These are phyloP conservation scores for Penicillium malachiteum DNA, from an alignment of 495 filamentous ascomycete genomes.

Conservation along the genomic window DNA sequence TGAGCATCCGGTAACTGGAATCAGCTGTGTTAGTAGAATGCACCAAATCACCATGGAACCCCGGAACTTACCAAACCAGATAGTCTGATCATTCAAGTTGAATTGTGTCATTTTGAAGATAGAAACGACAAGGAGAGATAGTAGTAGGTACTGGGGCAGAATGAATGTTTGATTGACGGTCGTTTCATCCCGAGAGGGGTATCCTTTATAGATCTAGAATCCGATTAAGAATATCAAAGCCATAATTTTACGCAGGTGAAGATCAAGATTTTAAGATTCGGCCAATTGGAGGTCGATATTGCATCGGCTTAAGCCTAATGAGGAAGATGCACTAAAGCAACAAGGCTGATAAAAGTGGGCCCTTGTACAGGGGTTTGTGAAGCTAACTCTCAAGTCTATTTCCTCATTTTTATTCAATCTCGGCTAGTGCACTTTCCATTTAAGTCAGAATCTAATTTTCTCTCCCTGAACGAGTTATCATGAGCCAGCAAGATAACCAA, in stretches of 20 bases:
- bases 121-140: not conserved
- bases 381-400: not conserved
- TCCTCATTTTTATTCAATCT: not conserved
- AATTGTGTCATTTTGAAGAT: not conserved
- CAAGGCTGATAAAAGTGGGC: conserved; percentile 2
- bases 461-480: not conserved
- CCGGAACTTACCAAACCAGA: conserved; percentile 13
- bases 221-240: too few relatives aligned
- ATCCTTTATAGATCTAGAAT: too few relatives aligned
- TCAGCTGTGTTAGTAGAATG: not conserved
- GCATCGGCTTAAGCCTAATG: conserved; percentile 2
- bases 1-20: conserved; percentile 29
- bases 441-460: not conserved
- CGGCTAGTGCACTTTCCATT: not conserved
- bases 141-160: not conserved
- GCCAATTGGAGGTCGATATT: not conserved
- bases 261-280: too few relatives aligned
- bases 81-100: not conserved
- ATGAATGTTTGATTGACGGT: not conserved
- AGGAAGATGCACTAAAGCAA: conserved; percentile 17
- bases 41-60: not conserved
- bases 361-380: not conserved
- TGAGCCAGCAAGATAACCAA: not conserved
- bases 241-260: too few relatives aligned
- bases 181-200: too few relatives aligned